A percentile compares a stretch with the other conserved stretches of the same genome.
Evolutionary conservation across 768 basidiomycete genomes (phyloP).

Genomic region (Boletus insuetus): DNA sequence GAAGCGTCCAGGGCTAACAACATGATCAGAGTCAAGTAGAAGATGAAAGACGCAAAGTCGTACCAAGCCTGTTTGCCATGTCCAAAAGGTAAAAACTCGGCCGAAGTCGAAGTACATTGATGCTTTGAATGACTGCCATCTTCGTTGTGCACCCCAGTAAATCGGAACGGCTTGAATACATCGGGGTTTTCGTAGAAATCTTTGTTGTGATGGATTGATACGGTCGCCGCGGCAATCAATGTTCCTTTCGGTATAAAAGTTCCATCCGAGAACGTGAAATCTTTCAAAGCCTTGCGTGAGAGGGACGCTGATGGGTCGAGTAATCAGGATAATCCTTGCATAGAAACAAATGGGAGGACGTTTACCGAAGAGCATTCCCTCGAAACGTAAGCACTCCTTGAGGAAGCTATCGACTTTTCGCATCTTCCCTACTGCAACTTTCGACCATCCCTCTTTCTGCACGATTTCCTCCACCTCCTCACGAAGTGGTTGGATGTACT

Average conservation of each 20-base stretch:
- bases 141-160: conserved; percentile 23
- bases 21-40: neutral
- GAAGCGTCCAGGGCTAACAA: conserved; percentile 16
- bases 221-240: conserved; percentile 17
- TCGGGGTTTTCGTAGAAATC: conserved; percentile 26
- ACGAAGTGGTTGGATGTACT: conserved; percentile 33
- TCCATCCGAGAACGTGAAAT: conserved; percentile 38
- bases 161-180: conserved; percentile 13
- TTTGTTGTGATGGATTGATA: conserved; percentile 20
- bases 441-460: conserved; percentile 1
- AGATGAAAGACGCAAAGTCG: neutral
- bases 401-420: conserved; percentile 40
- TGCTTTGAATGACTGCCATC: conserved; percentile 32
- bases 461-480: conserved; percentile 12
- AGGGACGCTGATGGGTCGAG: conserved; percentile 22
- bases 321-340: conserved; percentile 6
- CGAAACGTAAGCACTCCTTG: conserved; percentile 9
- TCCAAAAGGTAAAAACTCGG: conserved; percentile 38
- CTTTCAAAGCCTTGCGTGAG: conserved; percentile 31
- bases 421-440: conserved; percentile 25
- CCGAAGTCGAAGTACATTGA: conserved; percentile 34
- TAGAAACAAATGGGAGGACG: conserved; percentile 10
- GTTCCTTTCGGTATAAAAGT: conserved; percentile 36
- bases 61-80: conserved; percentile 18
- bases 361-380: conserved; percentile 19